A percentile compares a stretch with the other conserved stretches of the same genome.
Evolutionary conservation across 2,329 filamentous ascomycete genomes (phyloP).

Genomic region (Xylaria sp.): DNA sequence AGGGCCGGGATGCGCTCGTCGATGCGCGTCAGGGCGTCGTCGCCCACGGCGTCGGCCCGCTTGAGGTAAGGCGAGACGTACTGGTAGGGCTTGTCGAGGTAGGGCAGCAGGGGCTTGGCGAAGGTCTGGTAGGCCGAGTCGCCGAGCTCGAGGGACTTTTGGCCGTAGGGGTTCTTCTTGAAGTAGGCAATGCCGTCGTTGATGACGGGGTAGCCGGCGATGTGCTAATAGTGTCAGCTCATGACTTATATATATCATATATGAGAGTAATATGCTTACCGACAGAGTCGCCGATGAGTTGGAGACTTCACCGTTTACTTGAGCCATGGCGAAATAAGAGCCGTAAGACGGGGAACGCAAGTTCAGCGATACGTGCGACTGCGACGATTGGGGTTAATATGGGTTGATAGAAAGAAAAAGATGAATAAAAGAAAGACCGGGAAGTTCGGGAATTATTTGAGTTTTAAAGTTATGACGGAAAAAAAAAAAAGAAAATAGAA

Average conservation of each 20-base stretch:
- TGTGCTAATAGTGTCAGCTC: constrained; percentile 56
- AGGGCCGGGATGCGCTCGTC: constrained; percentile 67
- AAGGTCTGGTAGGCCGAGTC: constrained; percentile 71
- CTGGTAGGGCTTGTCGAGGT: constrained; percentile 71
- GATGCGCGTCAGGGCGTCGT: constrained; percentile 63
- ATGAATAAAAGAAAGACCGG: background rate
- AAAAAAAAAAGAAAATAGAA: background rate
- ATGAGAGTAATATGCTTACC: constrained; percentile 22
- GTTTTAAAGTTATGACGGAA: too few relatives aligned
- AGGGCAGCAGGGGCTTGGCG: constrained; percentile 71
- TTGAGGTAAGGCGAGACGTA: constrained; percentile 80
- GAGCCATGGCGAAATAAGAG: constrained; percentile 25
- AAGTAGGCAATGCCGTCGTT: constrained; percentile 71
- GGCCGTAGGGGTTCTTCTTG: constrained; percentile 76
- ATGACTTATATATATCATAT: background rate
- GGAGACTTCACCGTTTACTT: constrained; percentile 33
- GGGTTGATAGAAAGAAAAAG: background rate
- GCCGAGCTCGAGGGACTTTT: constrained; percentile 72
- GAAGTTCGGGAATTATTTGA: background rate
- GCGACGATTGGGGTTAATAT: constrained; percentile 4
- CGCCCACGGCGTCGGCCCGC: constrained; percentile 72
- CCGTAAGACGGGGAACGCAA: constrained; percentile 1
- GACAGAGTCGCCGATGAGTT: constrained; percentile 32
- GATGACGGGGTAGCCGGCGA: constrained; percentile 78
- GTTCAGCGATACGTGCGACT: constrained; percentile 1